Conservation (phyloP, 169 alveolate species). For the Plasmodium inui region DNA sequence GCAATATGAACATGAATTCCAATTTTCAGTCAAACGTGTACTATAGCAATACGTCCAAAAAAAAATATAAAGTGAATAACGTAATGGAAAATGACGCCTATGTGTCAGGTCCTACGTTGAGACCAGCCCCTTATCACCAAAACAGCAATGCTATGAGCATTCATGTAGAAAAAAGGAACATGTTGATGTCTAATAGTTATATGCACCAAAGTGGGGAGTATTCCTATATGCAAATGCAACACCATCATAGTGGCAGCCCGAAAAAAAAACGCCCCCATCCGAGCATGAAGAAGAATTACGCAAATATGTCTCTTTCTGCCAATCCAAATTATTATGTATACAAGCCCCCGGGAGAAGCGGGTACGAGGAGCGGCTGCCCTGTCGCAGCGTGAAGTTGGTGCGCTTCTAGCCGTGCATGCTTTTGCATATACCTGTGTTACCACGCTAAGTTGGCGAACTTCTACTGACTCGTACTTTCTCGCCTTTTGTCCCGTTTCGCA, state of each 20-base stretch:
- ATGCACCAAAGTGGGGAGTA: constrained; percentile 27
- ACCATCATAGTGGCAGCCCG: not conserved
- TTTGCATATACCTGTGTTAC: not conserved
- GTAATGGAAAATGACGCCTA: constrained; percentile 4
- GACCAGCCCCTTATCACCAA: constrained; percentile 27
- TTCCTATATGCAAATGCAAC: constrained; percentile 17
- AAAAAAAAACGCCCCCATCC: not conserved
- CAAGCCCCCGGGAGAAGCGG: constrained; percentile 22
- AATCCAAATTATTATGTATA: constrained; percentile 18
- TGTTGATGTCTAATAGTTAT: constrained; percentile 7
- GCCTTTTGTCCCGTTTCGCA: not conserved
- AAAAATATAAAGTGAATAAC: constrained; percentile 41
- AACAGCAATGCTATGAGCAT: constrained; percentile 9
- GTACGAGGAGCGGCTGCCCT: not conserved
- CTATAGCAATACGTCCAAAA: constrained; percentile 20
- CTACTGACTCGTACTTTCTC: not conserved
- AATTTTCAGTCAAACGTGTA: constrained; percentile 18
- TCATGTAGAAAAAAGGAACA: constrained; percentile 18
- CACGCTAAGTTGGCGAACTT: not conserved
- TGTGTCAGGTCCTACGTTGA: constrained; percentile 17
- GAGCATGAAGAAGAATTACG: not conserved
- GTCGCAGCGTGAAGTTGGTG: not conserved
- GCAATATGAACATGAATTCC: constrained; percentile 16
- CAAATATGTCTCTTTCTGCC: constrained; percentile 1
- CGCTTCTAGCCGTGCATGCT: not conserved